phyloP scores from a whole-genome alignment of 2,329 filamentous ascomycete genomes.

The Paecilomyces dactylethromorphus region DNA sequence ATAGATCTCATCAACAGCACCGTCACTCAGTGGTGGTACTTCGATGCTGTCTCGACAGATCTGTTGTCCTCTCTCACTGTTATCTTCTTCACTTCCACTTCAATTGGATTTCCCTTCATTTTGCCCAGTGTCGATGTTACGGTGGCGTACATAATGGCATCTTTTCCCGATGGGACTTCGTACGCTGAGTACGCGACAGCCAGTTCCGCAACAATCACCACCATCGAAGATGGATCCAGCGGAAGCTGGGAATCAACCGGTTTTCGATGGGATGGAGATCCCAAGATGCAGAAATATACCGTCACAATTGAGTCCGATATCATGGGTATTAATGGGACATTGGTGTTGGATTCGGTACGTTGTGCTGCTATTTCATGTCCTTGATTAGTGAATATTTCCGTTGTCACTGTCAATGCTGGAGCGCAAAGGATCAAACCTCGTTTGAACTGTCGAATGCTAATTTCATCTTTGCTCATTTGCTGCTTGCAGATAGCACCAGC shows the following conservation, averaged over 20 bases:
- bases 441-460: background rate
- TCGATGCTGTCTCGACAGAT: constrained; percentile 26
- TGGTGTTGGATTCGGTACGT: constrained; percentile 9
- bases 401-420: background rate
- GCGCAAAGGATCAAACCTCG: background rate
- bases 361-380: background rate
- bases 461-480: background rate
- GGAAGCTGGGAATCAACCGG: constrained; percentile 7
- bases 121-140: constrained; percentile 11
- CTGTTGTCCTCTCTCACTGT: constrained; percentile 20
- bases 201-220: constrained; percentile 6
- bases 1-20: constrained; percentile 18
- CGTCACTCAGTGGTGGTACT: constrained; percentile 37
- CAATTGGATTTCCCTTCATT: constrained; percentile 31
- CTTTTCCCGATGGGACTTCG: constrained; percentile 16
- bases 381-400: background rate
- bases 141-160: constrained; percentile 19
- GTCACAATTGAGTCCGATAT: constrained; percentile 4
- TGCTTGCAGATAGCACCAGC: constrained; percentile 8
- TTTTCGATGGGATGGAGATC: constrained; percentile 9
- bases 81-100: constrained; percentile 24
- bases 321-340: constrained; percentile 7
- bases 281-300: constrained; percentile 8
- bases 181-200: constrained; percentile 2
- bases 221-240: constrained; percentile 3